Evolutionary conservation across 2,329 filamentous ascomycete species (phyloP), one percentile per base, ranked within the genome.

Genomic region (Cladosporium sp.): DNA sequence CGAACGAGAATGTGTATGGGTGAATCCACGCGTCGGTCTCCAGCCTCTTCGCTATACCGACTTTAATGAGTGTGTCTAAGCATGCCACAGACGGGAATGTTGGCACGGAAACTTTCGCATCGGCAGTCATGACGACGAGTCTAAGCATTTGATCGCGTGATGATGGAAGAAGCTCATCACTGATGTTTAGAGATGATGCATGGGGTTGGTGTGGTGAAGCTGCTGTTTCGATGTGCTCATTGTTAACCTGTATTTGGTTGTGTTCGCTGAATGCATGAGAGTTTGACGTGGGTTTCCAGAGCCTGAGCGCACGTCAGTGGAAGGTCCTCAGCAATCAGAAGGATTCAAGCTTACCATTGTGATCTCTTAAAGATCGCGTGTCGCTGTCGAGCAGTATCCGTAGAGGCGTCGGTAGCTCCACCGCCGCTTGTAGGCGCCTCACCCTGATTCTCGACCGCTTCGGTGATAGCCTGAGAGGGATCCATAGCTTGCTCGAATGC

Each of bases 21-120:
- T 72, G 70, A 7, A 72, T 70, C 67, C 67, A 72, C 11, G 70
- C 69, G 60, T 72, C 70, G 0, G 65, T 69, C 36, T 72, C 70
- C 9, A 66, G 61, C 43, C 70, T 51, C 51, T 72, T 72, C 3
- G 68, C 66, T 36, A 72, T 69, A 1, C 69, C 69, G 15, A 70
- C 69, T 42, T 71, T 69, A 38, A 72, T 65, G 14, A 72, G 62
- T 28, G 66, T 64, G 25, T 72, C 69, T 17, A 72, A 54, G 40
- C 64, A 68, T 7, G 69, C 63, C 2, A 66, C 60, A 1, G 68
- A 69, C 4, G 69, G 70, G n/a, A 72, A 72, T 1, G 67, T 67
- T 1, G 66, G 66, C 17, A 71, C 67, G 0, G 65, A 63, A 0
- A 72, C 61, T 9, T 67, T 66, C 28, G 65, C 66, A 20, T 63